Evolutionary conservation across 352 stramenopile species (phyloP).

Genomic region (Pythium insidiosum): DNA sequence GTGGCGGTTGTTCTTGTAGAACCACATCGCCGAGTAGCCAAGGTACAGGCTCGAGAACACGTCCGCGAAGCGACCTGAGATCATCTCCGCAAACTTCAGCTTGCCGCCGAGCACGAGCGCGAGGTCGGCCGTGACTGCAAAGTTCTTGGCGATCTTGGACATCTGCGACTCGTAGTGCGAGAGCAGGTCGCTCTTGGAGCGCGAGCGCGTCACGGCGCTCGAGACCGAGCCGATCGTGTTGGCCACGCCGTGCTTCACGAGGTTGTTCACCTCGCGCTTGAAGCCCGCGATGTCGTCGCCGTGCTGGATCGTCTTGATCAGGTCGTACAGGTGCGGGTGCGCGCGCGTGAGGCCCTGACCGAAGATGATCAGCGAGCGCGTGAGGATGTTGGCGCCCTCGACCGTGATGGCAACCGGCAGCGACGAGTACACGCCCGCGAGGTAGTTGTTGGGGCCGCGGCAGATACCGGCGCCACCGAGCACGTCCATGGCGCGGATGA

Average conservation of each 20-base stretch:
- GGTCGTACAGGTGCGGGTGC: slow-evolving; percentile 95
- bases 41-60: slow-evolving; percentile 96
- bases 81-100: slow-evolving; percentile 98
- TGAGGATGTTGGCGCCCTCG: slow-evolving; percentile 98
- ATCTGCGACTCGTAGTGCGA: slow-evolving; percentile 97
- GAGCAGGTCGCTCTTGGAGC: slow-evolving; percentile 90
- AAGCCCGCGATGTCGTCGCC: slow-evolving; percentile 90
- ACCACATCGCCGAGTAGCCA: slow-evolving; percentile 96
- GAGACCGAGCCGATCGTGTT: slow-evolving; percentile 90
- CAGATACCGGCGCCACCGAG: slow-evolving; percentile 98
- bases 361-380: slow-evolving; percentile 96
- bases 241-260: slow-evolving; percentile 89
- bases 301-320: slow-evolving; percentile 96
- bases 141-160: slow-evolving; percentile 94
- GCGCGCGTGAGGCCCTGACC: slow-evolving; percentile 96
- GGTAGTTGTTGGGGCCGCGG: slow-evolving; percentile 95
- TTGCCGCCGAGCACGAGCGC: slow-evolving; percentile 95
- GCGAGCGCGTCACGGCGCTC: slow-evolving; percentile 84
- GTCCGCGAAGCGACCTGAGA: slow-evolving; percentile 95
- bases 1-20: slow-evolving; percentile 92
- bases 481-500: slow-evolving; percentile 97
- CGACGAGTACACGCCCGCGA: slow-evolving; percentile 94
- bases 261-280: slow-evolving; percentile 92
- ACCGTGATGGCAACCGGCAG: slow-evolving; percentile 97
- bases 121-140: slow-evolving; percentile 94